Evolutionary conservation across 768 basidiomycete species (phyloP), one percentile per base, ranked within the genome.

Genomic region (Plicaturopsis crispa): DNA sequence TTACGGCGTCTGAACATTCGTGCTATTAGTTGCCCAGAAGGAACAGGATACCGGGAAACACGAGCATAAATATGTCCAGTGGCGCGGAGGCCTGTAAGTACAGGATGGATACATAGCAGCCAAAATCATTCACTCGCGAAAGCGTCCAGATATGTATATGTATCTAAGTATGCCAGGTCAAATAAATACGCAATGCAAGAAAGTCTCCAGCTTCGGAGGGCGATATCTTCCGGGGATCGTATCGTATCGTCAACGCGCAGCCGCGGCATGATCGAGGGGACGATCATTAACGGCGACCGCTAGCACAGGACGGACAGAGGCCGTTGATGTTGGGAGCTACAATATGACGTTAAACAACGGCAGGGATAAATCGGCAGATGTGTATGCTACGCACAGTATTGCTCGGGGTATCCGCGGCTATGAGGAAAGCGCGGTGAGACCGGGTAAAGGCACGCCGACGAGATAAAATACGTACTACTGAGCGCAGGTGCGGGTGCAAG

Each of bases 331-430:
- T 60, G 0, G 65, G 70, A n/a, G 65, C 72, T 73, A 19, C 26
- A 36, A 20, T 23, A 31, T 41, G 10, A 39, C 34, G 10, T 44
- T 33, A 12, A 39, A 22, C 34, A 10, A 22, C 13, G n/a, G 31
- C 14, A 32, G 11, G 4, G 14, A 31, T 24, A 19, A 18, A 28
- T 14, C 8, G 26, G 10, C 26, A 8, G 26, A 28, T 8, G 26
- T 28, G 14, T 28, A 2, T 22, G 36, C n/a, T n/a, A 46, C 67
- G 34, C 46, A 71, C 69, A 67, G 34, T 70, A 69, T 38, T 70
- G 68, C 41, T 71, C 62, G 7, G 69, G 69, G 39, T 54, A 71
- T 34, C 57, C 55, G 12, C 67, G 69, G 41, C 69, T 70, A 36
- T 41, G 35, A 35, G 31, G 18, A 14, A 47, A 40, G 36, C 28